Base-by-base conservation (phyloP, 1,284 basidiomycete genomes). In the Quambalaria eucalypti region DNA sequence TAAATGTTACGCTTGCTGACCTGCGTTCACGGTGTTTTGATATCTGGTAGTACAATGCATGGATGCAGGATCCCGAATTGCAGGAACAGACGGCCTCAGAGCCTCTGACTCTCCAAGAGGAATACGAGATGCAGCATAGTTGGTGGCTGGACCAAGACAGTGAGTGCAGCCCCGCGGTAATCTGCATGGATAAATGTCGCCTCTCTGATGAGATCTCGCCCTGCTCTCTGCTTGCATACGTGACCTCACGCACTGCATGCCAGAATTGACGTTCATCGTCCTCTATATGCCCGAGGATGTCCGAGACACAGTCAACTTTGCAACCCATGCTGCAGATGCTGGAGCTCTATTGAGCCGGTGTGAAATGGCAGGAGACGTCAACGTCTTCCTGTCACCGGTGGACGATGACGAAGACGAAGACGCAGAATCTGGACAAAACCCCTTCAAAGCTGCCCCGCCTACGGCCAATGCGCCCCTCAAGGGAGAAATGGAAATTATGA, bases 91-190 rank as follows among this genome's bases (percentile, higher is more conserved):
- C 90, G 0, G 90, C 91, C 1, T 90, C 87, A 54, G 90, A 95
- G 68, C 85, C 85, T 5, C 80, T 97, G 36, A 83, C 81, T 0
- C 78, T 91, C 9, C 85, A 87, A 52, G 84, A 93, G 71, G 93
- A 96, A 71, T 86, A 86, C 62, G 86, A 86, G 21, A 96, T 97
- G 91, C 91, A 96, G 76, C 79, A 78, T 47, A 87, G 86, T 71
- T 96, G 92, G 92, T 85, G 85, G 62, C 71, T 81, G 2, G 92
- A 96, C 72, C 82, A 85, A 52, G 91, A 97, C 76, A 96, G 86
- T 86, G 54, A 59, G 83, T 10, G 3, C 26, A 21, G 12, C 51
- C 28, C 2, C 8, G 19, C 12, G 2, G 1, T 28, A 7, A n/a
- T 26, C 5, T 19, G 9, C 25, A 23, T 16, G 48, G n/a, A 49